Conservation (phyloP, 352 stramenopile genomes). For the Lagenidium giganteum region DNA sequence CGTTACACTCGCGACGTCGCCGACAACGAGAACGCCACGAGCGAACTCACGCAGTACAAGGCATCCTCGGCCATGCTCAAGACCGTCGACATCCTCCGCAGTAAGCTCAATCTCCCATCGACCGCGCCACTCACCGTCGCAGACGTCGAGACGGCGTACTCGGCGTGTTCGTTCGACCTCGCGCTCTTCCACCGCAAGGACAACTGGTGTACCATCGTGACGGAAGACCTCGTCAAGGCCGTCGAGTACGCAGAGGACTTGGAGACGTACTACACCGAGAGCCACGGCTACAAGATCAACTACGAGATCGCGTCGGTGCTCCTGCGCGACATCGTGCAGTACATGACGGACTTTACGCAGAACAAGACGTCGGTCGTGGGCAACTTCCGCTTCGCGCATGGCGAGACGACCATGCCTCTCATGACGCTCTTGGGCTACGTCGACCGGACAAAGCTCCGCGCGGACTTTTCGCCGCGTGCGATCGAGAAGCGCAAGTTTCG, state of each 20-base stretch:
- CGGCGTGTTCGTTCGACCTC: constrained; percentile 12
- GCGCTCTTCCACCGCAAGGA: constrained; percentile 11
- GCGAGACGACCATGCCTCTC: constrained; percentile 17
- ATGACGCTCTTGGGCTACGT: constrained; percentile 19
- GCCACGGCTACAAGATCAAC: constrained; percentile 14
- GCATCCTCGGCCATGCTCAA: constrained; percentile 6
- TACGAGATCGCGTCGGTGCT: constrained; percentile 22
- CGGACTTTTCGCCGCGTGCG: not conserved
- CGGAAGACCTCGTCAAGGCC: constrained; percentile 11
- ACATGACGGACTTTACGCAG: constrained; percentile 14
- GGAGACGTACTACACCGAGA: constrained; percentile 14
- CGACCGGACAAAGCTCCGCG: constrained; percentile 11
- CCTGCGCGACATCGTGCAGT: constrained; percentile 14
- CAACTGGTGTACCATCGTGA: constrained; percentile 19
- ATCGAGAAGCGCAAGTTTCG: constrained; percentile 15
- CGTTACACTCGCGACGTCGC: constrained; percentile 47
- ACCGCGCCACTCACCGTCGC: constrained; percentile 6
- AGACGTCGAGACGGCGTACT: constrained; percentile 11
- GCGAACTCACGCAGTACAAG: constrained; percentile 8
- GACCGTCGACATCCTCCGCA: constrained; percentile 8
- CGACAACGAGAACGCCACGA: constrained; percentile 21
- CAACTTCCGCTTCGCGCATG: constrained; percentile 22
- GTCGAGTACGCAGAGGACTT: constrained; percentile 17
- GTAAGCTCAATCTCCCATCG: constrained; percentile 6
- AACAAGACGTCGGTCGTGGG: constrained; percentile 10